These are phyloP conservation scores for Penicillium olsonii DNA, from an alignment of 2,329 filamentous ascomycete species.

Conservation along the genomic window DNA sequence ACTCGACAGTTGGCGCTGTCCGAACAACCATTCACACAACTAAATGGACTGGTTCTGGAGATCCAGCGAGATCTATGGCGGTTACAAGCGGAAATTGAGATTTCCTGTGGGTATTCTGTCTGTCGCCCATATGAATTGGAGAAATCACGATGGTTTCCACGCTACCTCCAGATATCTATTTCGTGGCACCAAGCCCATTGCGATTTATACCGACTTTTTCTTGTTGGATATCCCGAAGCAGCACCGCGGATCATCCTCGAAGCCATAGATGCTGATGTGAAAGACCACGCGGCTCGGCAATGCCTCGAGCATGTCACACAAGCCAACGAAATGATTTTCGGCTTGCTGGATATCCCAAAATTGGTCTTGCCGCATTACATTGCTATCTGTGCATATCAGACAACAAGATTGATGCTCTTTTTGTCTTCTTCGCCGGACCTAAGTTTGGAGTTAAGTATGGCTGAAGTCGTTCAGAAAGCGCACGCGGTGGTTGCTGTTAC, in stretches of 20 bases:
- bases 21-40: slow-evolving; percentile 11
- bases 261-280: not conserved
- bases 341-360: not conserved
- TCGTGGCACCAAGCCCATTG: slow-evolving; percentile 18
- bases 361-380: slow-evolving; percentile 7
- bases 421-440: slow-evolving; percentile 4
- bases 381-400: slow-evolving; percentile 16
- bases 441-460: not conserved
- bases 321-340: slow-evolving; percentile 8
- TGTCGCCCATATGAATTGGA: not conserved
- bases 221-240: slow-evolving; percentile 10
- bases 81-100: slow-evolving; percentile 8
- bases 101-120: not conserved
- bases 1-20: slow-evolving; percentile 14
- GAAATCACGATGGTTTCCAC: slow-evolving; percentile 13
- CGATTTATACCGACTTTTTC: slow-evolving; percentile 17
- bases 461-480: slow-evolving; percentile 3
- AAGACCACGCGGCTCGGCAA: slow-evolving; percentile 2
- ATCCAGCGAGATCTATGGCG: slow-evolving; percentile 15
- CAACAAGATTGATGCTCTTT: slow-evolving; percentile 12
- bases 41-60: slow-evolving; percentile 12
- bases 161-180: slow-evolving; percentile 12
- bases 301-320: slow-evolving; percentile 9
- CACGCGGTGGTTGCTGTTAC: slow-evolving; percentile 3
- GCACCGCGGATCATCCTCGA: slow-evolving; percentile 5